Conservation (phyloP, 2,329 filamentous ascomycete genomes). For the Pseudogymnoascus sp. region DNA sequence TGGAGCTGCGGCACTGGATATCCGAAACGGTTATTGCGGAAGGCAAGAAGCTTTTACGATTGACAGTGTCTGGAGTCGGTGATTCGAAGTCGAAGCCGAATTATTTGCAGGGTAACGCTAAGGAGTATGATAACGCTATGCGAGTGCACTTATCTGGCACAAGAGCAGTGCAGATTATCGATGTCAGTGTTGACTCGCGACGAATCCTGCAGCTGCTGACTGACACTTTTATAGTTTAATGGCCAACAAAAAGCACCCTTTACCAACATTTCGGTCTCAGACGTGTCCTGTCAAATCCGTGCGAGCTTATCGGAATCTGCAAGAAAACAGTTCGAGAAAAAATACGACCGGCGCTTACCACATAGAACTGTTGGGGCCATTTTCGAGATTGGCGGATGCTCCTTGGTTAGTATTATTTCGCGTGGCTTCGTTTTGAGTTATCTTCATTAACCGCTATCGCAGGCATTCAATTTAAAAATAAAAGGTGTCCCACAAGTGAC, state of each 20-base stretch:
- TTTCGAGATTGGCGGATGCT: not conserved
- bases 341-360: conserved; percentile 1
- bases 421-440: not conserved
- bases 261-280: not conserved
- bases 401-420: not conserved
- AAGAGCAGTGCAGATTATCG: not conserved
- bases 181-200: not conserved
- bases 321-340: not conserved
- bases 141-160: conserved; percentile 1
- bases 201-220: not conserved
- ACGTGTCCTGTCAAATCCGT: not conserved
- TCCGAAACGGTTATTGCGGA: not conserved
- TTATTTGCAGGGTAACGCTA: not conserved
- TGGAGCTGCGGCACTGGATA: not conserved
- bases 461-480: not conserved
- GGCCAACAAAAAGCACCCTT: not conserved
- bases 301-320: conserved; percentile 1
- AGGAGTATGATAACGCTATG: not conserved
- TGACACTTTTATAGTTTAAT: not conserved
- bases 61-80: not conserved
- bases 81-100: not conserved
- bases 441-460: not conserved
- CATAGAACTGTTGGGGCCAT: not conserved
- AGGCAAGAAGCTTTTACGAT: not conserved
- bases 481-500: conserved; percentile 1